A percentile compares a stretch with the other conserved stretches of the same genome.
These are phyloP conservation scores for Diaporthe sp. DNA, from an alignment of 2,329 filamentous ascomycete species.

Conservation along the genomic window DNA sequence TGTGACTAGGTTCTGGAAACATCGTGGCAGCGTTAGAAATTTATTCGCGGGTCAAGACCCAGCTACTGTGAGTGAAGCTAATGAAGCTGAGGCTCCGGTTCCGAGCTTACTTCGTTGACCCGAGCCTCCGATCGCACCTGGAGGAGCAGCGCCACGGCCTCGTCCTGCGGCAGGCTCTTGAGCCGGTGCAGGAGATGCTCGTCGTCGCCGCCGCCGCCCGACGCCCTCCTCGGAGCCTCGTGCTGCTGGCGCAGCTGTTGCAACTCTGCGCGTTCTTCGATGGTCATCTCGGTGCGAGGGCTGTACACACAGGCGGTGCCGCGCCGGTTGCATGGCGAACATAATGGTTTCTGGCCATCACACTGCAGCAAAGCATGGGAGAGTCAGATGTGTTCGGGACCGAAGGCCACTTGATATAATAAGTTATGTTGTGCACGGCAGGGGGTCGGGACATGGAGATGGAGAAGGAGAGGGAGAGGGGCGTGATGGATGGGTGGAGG, in stretches of 20 bases:
- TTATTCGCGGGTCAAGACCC: not conserved
- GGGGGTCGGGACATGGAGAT: not conserved
- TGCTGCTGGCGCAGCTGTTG: slow-evolving; percentile 24
- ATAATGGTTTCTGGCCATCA: slow-evolving; percentile 34
- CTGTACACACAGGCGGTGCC: slow-evolving; percentile 34
- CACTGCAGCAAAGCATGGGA: slow-evolving; percentile 18
- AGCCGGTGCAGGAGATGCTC: not conserved
- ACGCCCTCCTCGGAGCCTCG: not conserved
- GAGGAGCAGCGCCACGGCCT: slow-evolving; percentile 29
- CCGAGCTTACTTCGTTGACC: slow-evolving; percentile 7
- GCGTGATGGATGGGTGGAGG: too few relatives aligned
- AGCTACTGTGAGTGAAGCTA: too few relatives aligned
- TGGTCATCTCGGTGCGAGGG: not conserved
- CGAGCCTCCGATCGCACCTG: not conserved
- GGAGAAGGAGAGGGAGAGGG: too few relatives aligned
- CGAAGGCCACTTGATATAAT: not conserved
- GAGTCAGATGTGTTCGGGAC: not conserved
- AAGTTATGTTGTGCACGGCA: too few relatives aligned
- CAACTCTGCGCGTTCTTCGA: slow-evolving; percentile 19
- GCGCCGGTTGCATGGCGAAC: slow-evolving; percentile 36
- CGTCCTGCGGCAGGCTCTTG: slow-evolving; percentile 17
- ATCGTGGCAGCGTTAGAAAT: not conserved
- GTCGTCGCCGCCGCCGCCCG: not conserved
- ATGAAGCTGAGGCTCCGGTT: not conserved
- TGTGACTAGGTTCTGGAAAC: not conserved